These are phyloP conservation scores for Penstemon barbatus DNA, from an alignment of 257 asterid species.

Conservation along the genomic window DNA sequence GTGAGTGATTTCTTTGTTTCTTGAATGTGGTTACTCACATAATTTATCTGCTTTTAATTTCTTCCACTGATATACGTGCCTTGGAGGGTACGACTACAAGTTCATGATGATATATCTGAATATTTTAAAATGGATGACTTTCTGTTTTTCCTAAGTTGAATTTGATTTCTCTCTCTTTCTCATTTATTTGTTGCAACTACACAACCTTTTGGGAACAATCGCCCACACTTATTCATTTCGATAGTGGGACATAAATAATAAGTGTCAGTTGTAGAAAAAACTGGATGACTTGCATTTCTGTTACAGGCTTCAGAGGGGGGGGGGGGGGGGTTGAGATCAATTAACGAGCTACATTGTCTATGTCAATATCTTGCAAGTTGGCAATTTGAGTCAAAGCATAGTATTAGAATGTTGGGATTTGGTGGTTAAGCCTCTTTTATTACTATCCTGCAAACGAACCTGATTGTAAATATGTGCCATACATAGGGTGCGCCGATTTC, in stretches of 20 bases:
- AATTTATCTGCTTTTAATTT: background rate
- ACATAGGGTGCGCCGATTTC: background rate
- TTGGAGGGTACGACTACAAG: background rate
- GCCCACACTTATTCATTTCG: background rate
- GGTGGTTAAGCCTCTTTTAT: background rate
- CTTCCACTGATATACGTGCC: background rate
- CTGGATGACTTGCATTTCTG: slow-evolving; percentile 11
- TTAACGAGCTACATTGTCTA: background rate
- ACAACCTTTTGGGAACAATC: background rate
- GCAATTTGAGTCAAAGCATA: background rate
- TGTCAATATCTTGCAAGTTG: background rate
- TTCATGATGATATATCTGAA: background rate
- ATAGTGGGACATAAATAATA: background rate
- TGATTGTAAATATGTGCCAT: background rate
- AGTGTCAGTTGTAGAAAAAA: background rate
- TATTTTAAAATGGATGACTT: slow-evolving; percentile 1
- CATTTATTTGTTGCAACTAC: background rate
- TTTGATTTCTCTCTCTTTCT: slow-evolving; percentile 8
- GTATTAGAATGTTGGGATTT: slow-evolving; percentile 7
- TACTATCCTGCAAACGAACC: background rate
- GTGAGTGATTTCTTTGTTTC: background rate
- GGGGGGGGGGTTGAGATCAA: background rate
- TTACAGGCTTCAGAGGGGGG: background rate
- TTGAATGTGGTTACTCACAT: background rate
- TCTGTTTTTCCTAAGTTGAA: background rate